These are phyloP conservation scores for Aspergillus luchuensis DNA, from an alignment of 2,329 filamentous ascomycete species.

Conservation along the genomic window DNA sequence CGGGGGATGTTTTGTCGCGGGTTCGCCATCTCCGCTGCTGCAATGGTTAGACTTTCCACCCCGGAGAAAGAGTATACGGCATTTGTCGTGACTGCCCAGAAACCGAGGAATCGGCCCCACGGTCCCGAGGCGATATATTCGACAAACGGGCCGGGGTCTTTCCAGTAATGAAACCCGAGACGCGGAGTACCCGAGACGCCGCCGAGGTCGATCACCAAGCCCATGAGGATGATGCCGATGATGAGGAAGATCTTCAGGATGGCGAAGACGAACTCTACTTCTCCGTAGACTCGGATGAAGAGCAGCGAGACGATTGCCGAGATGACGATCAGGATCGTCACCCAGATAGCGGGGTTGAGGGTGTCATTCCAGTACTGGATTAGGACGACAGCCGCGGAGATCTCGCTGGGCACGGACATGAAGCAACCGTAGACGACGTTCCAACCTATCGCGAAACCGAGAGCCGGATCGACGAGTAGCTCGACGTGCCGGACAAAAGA, in stretches of 20 bases:
- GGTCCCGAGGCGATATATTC: conserved; percentile 61
- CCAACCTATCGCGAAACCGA: conserved; percentile 53
- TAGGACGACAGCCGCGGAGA: conserved; percentile 61
- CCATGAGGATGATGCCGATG: conserved; percentile 47
- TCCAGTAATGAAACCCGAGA: conserved; percentile 71
- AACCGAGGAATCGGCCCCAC: conserved; percentile 65
- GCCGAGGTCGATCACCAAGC: conserved; percentile 63
- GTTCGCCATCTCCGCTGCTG: conserved; percentile 58
- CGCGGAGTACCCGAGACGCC: conserved; percentile 60
- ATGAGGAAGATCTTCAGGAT: conserved; percentile 55
- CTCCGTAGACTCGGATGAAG: conserved; percentile 52
- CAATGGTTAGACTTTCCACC: conserved; percentile 56
- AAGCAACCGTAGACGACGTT: conserved; percentile 56
- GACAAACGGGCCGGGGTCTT: conserved; percentile 66
- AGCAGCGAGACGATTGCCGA: conserved; percentile 62
- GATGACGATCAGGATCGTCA: conserved; percentile 58
- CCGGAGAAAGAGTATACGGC: conserved; percentile 42
- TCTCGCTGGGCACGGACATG: conserved; percentile 60
- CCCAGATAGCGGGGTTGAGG: conserved; percentile 40
- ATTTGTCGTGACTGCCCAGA: conserved; percentile 53
- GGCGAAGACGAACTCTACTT: conserved; percentile 56
- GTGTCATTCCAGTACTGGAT: conserved; percentile 29
- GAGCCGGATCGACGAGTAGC: conserved; percentile 54
- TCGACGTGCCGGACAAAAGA: conserved; percentile 54
- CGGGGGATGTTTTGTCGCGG: conserved; percentile 57